phyloP scores from a whole-genome alignment of 2,329 filamentous ascomycete species.

The Orbilia blumenaviensis region DNA sequence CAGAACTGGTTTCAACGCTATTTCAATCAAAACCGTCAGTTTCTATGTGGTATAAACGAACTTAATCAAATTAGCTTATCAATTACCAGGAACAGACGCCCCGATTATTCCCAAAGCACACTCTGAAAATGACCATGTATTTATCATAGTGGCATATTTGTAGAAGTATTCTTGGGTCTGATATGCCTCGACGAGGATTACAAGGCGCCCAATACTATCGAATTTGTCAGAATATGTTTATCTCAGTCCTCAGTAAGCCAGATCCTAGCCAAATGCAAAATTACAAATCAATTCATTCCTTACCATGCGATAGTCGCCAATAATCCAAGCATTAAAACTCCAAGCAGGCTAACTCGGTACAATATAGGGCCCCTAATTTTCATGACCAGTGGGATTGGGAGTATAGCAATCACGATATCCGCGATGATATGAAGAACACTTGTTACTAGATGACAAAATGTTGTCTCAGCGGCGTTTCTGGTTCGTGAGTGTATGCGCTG shows the following conservation, averaged over 20 bases:
- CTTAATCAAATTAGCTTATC: not conserved
- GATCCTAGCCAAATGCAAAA: not conserved
- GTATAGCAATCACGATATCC: conserved; percentile 31
- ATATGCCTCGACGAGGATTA: conserved; percentile 25
- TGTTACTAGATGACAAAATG: not conserved
- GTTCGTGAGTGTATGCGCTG: no score
- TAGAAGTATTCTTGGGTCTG: not conserved
- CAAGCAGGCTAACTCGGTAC: conserved; percentile 22
- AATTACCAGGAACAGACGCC: conserved; percentile 36
- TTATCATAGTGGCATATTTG: conserved; percentile 2
- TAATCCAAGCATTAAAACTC: conserved; percentile 31
- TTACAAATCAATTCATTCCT: not conserved
- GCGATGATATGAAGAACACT: conserved; percentile 33
- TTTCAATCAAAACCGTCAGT: not conserved
- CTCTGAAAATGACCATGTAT: conserved; percentile 34
- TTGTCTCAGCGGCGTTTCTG: not conserved
- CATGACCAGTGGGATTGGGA: conserved; percentile 35
- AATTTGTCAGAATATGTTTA: no score
- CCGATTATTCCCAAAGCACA: conserved; percentile 45
- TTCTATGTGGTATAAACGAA: no score
- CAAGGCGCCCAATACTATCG: conserved; percentile 23
- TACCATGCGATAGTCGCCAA: conserved; percentile 39
- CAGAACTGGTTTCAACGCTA: conserved; percentile 39
- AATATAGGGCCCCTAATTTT: conserved; percentile 23
- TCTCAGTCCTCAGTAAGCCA: no score